Percentiles rank a stretch among this genome's conserved stretches.
Conservation (phyloP, 2,329 filamentous ascomycete species). For the Blastomyces emzantsi region DNA sequence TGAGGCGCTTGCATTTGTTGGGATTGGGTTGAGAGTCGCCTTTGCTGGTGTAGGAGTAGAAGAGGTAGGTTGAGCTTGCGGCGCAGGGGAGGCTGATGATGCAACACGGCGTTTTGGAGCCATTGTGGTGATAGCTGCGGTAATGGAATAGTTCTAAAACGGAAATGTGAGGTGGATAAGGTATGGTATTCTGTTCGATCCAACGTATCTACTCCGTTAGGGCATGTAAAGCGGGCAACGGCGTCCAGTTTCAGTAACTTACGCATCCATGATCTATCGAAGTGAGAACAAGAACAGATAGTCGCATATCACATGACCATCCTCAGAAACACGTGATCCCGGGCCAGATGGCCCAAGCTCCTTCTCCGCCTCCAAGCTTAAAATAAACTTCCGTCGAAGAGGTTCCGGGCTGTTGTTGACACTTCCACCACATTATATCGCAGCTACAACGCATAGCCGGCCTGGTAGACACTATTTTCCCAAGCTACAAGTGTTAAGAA, state of each 20-base stretch:
- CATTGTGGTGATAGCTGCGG: constrained; percentile 17
- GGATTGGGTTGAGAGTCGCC: constrained; percentile 26
- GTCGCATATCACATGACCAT: constrained; percentile 3
- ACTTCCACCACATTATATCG: background rate
- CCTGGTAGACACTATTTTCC: too few species aligned
- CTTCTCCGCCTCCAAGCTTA: background rate
- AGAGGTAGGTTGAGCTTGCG: constrained; percentile 18
- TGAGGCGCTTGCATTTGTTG: constrained; percentile 21
- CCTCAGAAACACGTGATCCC: background rate
- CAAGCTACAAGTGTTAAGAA: too few species aligned
- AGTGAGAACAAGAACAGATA: background rate
- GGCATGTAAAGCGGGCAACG: background rate
- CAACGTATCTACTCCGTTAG: background rate
- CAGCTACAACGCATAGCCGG: background rate
- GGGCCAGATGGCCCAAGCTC: background rate
- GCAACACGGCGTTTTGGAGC: constrained; percentile 25
- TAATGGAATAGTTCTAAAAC: background rate
- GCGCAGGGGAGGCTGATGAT: constrained; percentile 13
- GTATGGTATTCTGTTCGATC: background rate
- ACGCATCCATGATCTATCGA: background rate
- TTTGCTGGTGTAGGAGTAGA: constrained; percentile 19
- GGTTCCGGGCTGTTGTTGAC: background rate
- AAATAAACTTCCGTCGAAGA: background rate
- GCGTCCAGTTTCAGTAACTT: background rate
- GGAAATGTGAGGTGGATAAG: background rate